A percentile compares a stretch with the other conserved stretches of the same genome.
These are phyloP conservation scores for Hypoxylon rickii DNA, from an alignment of 495 filamentous ascomycete genomes.

Conservation along the genomic window DNA sequence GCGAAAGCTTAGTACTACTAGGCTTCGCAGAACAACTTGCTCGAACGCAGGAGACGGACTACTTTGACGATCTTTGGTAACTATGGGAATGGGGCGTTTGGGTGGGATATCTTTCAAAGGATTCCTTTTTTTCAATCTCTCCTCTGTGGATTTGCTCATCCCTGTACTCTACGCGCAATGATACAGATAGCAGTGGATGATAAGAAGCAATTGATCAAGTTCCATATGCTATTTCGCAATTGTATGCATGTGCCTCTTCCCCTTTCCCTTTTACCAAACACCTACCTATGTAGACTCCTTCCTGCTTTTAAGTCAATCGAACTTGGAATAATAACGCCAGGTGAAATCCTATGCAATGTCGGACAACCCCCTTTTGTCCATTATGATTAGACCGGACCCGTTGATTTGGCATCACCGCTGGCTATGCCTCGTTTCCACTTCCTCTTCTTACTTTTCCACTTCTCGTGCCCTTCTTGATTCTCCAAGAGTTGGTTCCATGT, in stretches of 20 bases:
- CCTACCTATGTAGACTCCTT: neutral
- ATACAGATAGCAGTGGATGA: slow-evolving; percentile 6
- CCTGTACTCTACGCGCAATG: too few species aligned
- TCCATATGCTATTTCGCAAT: neutral
- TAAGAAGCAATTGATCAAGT: slow-evolving; percentile 10
- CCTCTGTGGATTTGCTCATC: too few species aligned
- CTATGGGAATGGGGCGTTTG: neutral
- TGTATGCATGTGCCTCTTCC: neutral
- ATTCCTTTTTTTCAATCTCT: slow-evolving; percentile 2
- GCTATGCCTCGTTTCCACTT: too few species aligned
- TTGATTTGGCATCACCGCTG: too few species aligned
- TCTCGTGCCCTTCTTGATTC: too few species aligned
- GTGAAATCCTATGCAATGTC: too few species aligned
- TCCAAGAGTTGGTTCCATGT: neutral
- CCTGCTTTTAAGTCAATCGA: too few species aligned
- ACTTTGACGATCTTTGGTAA: slow-evolving; percentile 6
- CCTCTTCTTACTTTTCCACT: too few species aligned
- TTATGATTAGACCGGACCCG: too few species aligned
- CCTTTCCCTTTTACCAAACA: neutral
- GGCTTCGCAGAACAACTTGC: neutral
- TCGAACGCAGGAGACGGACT: neutral
- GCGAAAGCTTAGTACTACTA: neutral
- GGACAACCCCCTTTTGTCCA: too few species aligned
- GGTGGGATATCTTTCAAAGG: slow-evolving; percentile 3
- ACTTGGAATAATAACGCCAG: too few species aligned